Evolutionary conservation across 495 filamentous ascomycete species (phyloP).

Genomic region (Hypoxylon crocopeplum): DNA sequence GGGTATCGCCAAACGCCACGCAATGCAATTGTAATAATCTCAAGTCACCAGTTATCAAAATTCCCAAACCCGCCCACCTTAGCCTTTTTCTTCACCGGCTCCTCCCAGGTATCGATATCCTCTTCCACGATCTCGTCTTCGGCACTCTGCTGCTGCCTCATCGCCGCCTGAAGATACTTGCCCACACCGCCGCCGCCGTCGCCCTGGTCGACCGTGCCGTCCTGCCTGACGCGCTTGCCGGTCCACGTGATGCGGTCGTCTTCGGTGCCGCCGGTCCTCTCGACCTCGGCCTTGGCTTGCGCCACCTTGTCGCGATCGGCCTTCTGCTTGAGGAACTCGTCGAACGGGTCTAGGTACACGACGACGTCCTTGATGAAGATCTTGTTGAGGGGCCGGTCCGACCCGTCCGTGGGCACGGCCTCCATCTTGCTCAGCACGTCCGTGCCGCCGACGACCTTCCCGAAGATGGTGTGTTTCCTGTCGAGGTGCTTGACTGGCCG

Average conservation of each 20-base stretch:
- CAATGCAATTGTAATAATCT: conserved; percentile 32
- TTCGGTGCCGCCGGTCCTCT: conserved; percentile 63
- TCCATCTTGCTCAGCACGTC: conserved; percentile 80
- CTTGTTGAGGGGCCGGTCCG: conserved; percentile 74
- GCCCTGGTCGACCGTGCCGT: conserved; percentile 58
- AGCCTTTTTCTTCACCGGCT: conserved; percentile 79
- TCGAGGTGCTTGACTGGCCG: conserved; percentile 83
- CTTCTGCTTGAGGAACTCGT: conserved; percentile 80
- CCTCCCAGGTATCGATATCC: conserved; percentile 63
- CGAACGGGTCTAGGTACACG: conserved; percentile 93
- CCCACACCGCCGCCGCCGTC: conserved; percentile 66
- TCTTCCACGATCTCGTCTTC: conserved; percentile 67
- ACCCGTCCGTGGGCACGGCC: conserved; percentile 68
- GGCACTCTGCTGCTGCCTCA: conserved; percentile 44
- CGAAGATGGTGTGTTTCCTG: conserved; percentile 96
- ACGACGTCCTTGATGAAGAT: conserved; percentile 82
- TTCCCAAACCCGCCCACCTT: conserved; percentile 91
- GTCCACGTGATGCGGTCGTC: conserved; percentile 93
- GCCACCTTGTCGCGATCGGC: conserved; percentile 56
- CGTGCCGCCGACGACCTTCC: conserved; percentile 76
- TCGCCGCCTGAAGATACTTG: conserved; percentile 75
- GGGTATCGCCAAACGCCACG: conserved; percentile 37
- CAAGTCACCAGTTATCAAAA: conserved; percentile 84
- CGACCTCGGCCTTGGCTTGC: conserved; percentile 59
- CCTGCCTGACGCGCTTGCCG: conserved; percentile 76